Evolutionary conservation across 306 rosid genomes (phyloP), one percentile per base, ranked within the genome.

Genomic region (Gleditsia sinensis): DNA sequence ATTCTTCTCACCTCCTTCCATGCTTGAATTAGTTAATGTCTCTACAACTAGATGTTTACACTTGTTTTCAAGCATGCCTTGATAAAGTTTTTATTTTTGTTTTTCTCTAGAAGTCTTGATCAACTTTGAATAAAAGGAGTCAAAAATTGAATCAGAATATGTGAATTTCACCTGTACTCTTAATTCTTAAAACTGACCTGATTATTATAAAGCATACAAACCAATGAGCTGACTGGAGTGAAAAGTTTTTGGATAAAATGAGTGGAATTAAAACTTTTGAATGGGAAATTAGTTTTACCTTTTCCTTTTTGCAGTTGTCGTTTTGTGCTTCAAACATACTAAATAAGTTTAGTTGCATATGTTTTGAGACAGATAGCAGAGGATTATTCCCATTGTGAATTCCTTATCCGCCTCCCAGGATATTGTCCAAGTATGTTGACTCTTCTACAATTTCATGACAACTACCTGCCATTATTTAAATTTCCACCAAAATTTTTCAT

Each of bases 401-500:
- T 92, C 88, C 87, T 94, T 66, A 92, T 94, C 83, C 97, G 96
- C 76, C 95, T 94, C 60, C 99, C 99, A 4, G 97, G 99, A 76
- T 94, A 94, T 80, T 91, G 96, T 81, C 99, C 99, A 76, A 92
- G 96, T 94, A 90, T 17, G 93, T 74, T 17, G 25, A 40, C 17
- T 71, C 62, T 64, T 67, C 32, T 39, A 25, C 51, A 56, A 19
- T 56, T 50, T 49, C 48, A 20, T 53, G 67, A 66, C 1, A 9
- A 67, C 63, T 59, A 20, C 74, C 67, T 53, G 70, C 45, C 36
- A 51, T 78, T 58, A 21, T 43, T 58, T 59, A 37, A 66, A 40
- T n/a, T 7, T 20, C 19, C 56, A 9, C 56, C n/a, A 39, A 40
- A 40, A 30, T 72, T 50, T 36, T 48, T 62, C 16, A 68, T 53